Base-by-base conservation (phyloP, 257 asterid genomes). In the Knoxia roxburghii region DNA sequence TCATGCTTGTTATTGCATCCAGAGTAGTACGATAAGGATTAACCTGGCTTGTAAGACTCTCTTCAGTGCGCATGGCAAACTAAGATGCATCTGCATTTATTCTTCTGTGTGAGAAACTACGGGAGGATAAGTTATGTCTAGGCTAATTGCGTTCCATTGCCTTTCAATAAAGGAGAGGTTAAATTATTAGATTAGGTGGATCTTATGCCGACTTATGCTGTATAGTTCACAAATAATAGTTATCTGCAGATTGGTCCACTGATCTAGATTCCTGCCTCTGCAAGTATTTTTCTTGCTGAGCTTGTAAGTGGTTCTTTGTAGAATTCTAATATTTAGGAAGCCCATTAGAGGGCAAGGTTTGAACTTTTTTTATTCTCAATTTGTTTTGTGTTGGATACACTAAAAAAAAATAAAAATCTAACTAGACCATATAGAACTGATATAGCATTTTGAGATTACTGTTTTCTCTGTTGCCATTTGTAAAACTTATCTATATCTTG, bases 401-500 rank as follows among this genome's bases (percentile, higher is more conserved):
- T 37, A 3, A 37, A n/a, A 62, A 13, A 24, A 21, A 43, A 32
- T 33, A 20, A 30, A 2, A 12, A 27, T 29, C 32, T 65, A 48
- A 21, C 20, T 48, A 30, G 43, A 30, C 17, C n/a, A 65, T 51
- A 29, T 30, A 29, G 23, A 20, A 65, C 59, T 33, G 20, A 29
- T 13, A 27, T 35, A 7, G 20, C 45, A 17, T 58, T 49, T 18
- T 7, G 7, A 40, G 24, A 40, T 32, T 12, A 21, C 49, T 6
- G 13, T 65, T 64, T 37, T 29, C 68, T 26, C 58, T 68, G 43
- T 58, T 30, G 24, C 33, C 37, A 15, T 64, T 46, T 60, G 43
- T 50, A 49, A 54, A 26, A 43, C 68, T 55, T 48, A 41, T 69
- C 69, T 62, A 69, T 39, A 15, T 69, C 63, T 69, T 71, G 70